phyloP scores from a whole-genome alignment of 2,329 filamentous ascomycete genomes.

The Aspergillus pseudonomiae region DNA sequence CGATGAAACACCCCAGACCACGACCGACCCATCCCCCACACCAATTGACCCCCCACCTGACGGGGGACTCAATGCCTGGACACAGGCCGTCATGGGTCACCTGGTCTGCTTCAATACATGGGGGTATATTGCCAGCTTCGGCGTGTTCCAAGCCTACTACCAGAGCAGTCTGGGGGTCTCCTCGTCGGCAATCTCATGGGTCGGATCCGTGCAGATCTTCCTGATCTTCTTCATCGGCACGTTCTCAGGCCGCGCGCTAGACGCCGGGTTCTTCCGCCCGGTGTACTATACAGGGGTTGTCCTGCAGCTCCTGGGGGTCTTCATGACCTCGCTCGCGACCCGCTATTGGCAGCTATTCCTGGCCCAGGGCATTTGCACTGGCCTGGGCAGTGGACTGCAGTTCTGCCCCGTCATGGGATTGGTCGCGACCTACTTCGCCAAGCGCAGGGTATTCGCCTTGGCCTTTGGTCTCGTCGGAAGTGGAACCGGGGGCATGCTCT shows the following conservation, averaged over 20 bases:
- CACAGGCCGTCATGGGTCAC: conserved; percentile 18
- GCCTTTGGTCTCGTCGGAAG: not conserved
- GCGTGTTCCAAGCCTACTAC: conserved; percentile 42
- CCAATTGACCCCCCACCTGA: conserved; percentile 20
- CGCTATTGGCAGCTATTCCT: conserved; percentile 59
- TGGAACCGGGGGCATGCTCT: not conserved
- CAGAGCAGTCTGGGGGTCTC: conserved; percentile 33
- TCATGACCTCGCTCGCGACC: conserved; percentile 19
- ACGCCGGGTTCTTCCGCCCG: conserved; percentile 45
- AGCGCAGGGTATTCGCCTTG: not conserved
- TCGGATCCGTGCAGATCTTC: conserved; percentile 53
- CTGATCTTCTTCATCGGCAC: conserved; percentile 47
- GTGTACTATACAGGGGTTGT: conserved; percentile 24
- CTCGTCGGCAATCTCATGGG: conserved; percentile 51
- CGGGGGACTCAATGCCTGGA: conserved; percentile 26
- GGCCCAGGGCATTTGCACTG: conserved; percentile 57
- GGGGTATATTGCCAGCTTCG: conserved; percentile 19
- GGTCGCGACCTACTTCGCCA: conserved; percentile 54
- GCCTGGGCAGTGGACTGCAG: conserved; percentile 49
- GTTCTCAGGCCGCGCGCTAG: conserved; percentile 47
- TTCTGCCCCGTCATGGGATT: conserved; percentile 1
- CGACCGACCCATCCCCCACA: not conserved
- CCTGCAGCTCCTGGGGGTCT: conserved; percentile 19
- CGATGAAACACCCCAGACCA: not conserved
- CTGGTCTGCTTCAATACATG: conserved; percentile 21